phyloP scores from a whole-genome alignment of 1,284 basidiomycete genomes.

The Ganoderma lingzhi region DNA sequence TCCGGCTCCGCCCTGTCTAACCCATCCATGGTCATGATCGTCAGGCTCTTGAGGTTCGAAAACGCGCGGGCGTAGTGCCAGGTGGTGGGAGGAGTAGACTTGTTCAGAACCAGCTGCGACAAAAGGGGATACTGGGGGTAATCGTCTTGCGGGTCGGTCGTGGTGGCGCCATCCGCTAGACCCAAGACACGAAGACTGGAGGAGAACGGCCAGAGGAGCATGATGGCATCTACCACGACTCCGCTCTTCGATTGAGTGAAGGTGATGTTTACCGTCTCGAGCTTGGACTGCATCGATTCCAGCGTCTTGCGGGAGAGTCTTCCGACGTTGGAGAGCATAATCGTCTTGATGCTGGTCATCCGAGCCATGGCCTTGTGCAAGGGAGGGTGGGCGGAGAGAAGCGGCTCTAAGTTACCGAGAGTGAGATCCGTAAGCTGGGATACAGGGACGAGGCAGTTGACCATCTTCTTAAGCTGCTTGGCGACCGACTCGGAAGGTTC shows the following conservation, averaged over 20 bases:
- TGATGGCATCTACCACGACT: neutral
- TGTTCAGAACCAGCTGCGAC: neutral
- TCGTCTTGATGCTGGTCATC: neutral
- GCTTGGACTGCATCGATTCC: neutral
- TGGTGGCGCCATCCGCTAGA: neutral
- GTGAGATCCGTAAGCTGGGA: neutral
- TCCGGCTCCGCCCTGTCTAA: neutral
- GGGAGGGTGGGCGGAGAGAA: neutral
- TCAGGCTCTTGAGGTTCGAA: neutral
- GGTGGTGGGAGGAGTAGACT: neutral
- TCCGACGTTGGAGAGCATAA: neutral
- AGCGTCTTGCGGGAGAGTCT: neutral
- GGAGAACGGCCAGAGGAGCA: neutral
- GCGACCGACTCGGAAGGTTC: neutral
- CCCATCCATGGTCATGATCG: too few species aligned
- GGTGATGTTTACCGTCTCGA: neutral
- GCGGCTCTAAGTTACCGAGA: neutral
- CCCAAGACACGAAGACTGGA: neutral
- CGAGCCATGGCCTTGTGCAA: neutral
- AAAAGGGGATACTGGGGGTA: neutral
- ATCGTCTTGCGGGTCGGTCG: neutral
- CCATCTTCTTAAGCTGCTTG: neutral
- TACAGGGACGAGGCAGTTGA: neutral
- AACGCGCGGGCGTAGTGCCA: constrained; percentile 1
- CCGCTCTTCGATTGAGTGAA: neutral